These are phyloP conservation scores for Chlamydomonas reinhardtii DNA, from an alignment of 163 green algal genomes.

Conservation along the genomic window DNA sequence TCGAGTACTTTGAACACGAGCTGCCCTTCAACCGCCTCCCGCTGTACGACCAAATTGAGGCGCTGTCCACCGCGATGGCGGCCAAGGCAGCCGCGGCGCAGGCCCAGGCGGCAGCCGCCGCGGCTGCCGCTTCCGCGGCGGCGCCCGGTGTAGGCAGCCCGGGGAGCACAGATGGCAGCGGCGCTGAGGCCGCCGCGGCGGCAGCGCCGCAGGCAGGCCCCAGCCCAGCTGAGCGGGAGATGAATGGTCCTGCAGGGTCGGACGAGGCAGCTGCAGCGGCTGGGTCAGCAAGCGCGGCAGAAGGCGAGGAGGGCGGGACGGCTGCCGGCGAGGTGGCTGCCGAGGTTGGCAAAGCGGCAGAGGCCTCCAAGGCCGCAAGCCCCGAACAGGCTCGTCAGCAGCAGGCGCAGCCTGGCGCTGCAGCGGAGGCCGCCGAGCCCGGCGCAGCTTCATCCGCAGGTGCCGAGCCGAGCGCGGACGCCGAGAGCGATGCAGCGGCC, in stretches of 20 bases:
- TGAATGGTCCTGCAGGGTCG: background rate
- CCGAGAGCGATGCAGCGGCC: background rate
- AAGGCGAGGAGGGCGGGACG: too few relatives aligned
- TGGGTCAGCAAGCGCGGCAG: too few relatives aligned
- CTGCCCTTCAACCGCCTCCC: conserved; percentile 80
- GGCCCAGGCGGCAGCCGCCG: background rate
- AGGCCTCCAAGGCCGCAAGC: too few relatives aligned
- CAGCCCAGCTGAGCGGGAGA: too few relatives aligned
- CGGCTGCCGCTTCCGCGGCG: conserved; percentile 11
- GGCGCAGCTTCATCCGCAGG: too few relatives aligned
- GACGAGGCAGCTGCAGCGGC: background rate
- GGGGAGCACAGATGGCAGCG: background rate
- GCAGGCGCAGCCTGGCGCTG: background rate
- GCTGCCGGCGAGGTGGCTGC: too few relatives aligned
- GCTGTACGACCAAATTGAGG: conserved; percentile 72
- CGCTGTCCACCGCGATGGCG: conserved; percentile 40
- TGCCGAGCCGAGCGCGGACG: too few relatives aligned
- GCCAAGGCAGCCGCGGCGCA: conserved; percentile 34
- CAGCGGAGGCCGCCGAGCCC: too few relatives aligned
- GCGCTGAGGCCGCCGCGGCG: too few relatives aligned
- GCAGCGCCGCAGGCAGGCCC: too few relatives aligned
- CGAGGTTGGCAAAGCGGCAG: too few relatives aligned
- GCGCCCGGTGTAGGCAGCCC: background rate
- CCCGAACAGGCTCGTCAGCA: background rate
- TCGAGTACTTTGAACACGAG: conserved; percentile 81